These are phyloP conservation scores for Leucocoprinus birnbaumii DNA, from an alignment of 768 basidiomycete genomes.

Conservation along the genomic window DNA sequence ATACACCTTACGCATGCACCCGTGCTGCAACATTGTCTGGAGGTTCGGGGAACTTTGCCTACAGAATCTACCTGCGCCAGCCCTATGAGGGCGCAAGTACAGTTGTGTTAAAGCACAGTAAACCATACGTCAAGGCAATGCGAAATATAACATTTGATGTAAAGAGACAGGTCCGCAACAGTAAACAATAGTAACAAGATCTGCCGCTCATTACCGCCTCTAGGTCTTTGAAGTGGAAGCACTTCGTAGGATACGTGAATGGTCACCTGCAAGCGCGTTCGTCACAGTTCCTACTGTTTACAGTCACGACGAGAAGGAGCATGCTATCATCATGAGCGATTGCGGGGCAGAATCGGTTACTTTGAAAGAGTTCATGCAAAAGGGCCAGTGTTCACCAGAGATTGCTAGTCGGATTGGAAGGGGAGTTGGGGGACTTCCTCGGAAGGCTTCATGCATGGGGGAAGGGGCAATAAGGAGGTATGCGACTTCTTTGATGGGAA, in stretches of 20 bases:
- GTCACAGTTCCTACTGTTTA: slow-evolving; percentile 49
- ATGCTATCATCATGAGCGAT: slow-evolving; percentile 65
- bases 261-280: slow-evolving; percentile 33
- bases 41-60: slow-evolving; percentile 56
- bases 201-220: not conserved
- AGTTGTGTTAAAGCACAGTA: slow-evolving; percentile 58
- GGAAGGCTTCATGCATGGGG: slow-evolving; percentile 50
- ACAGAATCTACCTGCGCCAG: slow-evolving; percentile 41
- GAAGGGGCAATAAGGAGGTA: slow-evolving; percentile 23
- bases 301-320: slow-evolving; percentile 43
- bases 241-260: slow-evolving; percentile 37
- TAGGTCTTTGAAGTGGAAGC: slow-evolving; percentile 46
- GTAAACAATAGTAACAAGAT: not conserved
- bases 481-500: slow-evolving; percentile 36
- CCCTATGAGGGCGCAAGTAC: slow-evolving; percentile 42
- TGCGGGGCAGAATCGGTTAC: slow-evolving; percentile 38
- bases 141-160: slow-evolving; percentile 25
- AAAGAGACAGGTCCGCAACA: slow-evolving; percentile 48
- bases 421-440: slow-evolving; percentile 56
- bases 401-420: slow-evolving; percentile 44
- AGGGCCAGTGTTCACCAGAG: slow-evolving; percentile 25
- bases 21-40: slow-evolving; percentile 42
- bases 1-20: slow-evolving; percentile 45
- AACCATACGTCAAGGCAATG: slow-evolving; percentile 34
- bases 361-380: slow-evolving; percentile 39